phyloP scores from a whole-genome alignment of 2,329 filamentous ascomycete species.

The Ascochyta rabiei region DNA sequence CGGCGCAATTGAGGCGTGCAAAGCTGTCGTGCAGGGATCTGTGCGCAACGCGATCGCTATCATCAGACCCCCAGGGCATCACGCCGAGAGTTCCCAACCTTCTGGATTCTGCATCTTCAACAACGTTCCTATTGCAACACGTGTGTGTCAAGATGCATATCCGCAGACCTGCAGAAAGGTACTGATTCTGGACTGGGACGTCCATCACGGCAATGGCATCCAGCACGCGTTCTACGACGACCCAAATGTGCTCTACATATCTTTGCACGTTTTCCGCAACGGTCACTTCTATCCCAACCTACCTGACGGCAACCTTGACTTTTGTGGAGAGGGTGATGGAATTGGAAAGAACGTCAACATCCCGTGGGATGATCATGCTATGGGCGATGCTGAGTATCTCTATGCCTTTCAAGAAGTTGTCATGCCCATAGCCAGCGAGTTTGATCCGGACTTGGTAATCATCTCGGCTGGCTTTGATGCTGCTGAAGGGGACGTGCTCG shows the following conservation, averaged over 20 bases:
- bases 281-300: conserved; percentile 82
- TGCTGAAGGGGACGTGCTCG: conserved; percentile 88
- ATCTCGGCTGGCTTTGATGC: conserved; percentile 97
- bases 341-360: conserved; percentile 71
- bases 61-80: conserved; percentile 92
- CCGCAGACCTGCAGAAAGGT: conserved; percentile 84
- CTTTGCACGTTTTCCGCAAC: conserved; percentile 84
- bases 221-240: conserved; percentile 97
- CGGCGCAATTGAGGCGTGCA: conserved; percentile 93
- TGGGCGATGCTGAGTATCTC: conserved; percentile 97
- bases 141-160: conserved; percentile 81
- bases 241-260: conserved; percentile 94
- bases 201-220: conserved; percentile 84
- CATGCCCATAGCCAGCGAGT: conserved; percentile 94
- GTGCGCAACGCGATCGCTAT: conserved; percentile 96
- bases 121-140: conserved; percentile 93
- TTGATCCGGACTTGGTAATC: conserved; percentile 91
- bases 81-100: conserved; percentile 82
- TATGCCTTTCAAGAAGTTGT: conserved; percentile 94
- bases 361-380: conserved; percentile 71
- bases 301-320: conserved; percentile 63
- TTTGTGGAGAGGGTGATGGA: conserved; percentile 64
- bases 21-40: conserved; percentile 80
- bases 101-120: conserved; percentile 99
- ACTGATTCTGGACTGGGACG: conserved; percentile 89